Percentiles rank a stretch among this genome's conserved stretches.
phyloP scores from a whole-genome alignment of 441 rosid species.

The Brassica hybrid region DNA sequence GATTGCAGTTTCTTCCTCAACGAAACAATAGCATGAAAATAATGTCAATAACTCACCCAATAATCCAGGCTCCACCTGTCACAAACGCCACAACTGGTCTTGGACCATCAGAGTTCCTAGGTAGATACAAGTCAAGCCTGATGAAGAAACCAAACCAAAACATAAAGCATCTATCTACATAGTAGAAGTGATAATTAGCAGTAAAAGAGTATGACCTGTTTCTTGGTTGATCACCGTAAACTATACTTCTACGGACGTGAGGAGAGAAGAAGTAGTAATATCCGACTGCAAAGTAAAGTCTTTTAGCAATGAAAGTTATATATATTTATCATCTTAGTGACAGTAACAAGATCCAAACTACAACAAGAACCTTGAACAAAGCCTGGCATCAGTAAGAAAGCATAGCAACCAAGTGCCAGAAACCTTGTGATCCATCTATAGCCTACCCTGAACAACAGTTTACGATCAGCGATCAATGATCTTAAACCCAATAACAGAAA shows the following conservation, averaged over 20 bases:
- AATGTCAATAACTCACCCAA: constrained; percentile 69
- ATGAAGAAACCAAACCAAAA: constrained; percentile 23
- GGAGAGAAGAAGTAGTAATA: constrained; percentile 88
- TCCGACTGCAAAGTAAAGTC: constrained; percentile 73
- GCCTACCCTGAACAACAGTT: constrained; percentile 83
- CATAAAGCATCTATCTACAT: constrained; percentile 4
- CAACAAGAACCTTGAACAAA: constrained; percentile 78
- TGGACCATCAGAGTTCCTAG: constrained; percentile 65
- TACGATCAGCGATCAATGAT: too few species aligned
- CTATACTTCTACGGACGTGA: constrained; percentile 78
- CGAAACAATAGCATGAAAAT: background rate
- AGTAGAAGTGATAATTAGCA: constrained; percentile 1
- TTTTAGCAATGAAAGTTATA: constrained; percentile 30
- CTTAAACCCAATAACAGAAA: background rate
- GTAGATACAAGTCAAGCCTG: constrained; percentile 95
- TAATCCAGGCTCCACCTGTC: constrained; percentile 98
- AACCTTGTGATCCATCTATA: constrained; percentile 91
- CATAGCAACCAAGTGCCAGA: constrained; percentile 90
- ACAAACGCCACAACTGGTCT: constrained; percentile 94
- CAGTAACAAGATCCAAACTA: constrained; percentile 2
- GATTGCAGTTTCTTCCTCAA: constrained; percentile 2
- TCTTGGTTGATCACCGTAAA: constrained; percentile 91
- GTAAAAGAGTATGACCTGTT: constrained; percentile 62
- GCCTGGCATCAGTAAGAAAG: constrained; percentile 85
- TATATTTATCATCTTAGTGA: constrained; percentile 1